phyloP scores from a whole-genome alignment of 305 asterid genomes.

The Ruellia speciosa region DNA sequence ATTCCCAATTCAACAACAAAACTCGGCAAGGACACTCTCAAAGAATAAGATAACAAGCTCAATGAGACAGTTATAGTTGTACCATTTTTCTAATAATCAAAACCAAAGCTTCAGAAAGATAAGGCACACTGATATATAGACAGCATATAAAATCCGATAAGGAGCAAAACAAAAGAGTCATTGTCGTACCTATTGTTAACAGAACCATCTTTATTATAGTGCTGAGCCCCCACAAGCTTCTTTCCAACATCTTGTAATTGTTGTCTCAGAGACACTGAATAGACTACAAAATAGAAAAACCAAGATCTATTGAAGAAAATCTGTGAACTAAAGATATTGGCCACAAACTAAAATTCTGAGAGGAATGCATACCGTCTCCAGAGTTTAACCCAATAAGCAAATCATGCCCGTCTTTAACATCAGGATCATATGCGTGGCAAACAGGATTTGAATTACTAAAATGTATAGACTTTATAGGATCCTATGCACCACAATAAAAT shows the following conservation, averaged over 20 bases:
- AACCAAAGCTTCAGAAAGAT: constrained; percentile 12
- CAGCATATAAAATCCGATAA: not conserved
- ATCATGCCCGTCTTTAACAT: constrained; percentile 95
- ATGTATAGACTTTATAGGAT: constrained; percentile 89
- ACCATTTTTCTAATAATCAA: not conserved
- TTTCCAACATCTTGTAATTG: constrained; percentile 96
- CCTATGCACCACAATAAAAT: constrained; percentile 50
- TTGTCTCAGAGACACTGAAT: constrained; percentile 84
- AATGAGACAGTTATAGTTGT: not conserved
- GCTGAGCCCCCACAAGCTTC: constrained; percentile 98
- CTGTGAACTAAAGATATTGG: constrained; percentile 8
- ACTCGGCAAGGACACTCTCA: not conserved
- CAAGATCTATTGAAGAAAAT: constrained; percentile 17
- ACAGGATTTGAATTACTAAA: constrained; percentile 89
- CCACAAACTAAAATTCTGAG: constrained; percentile 15
- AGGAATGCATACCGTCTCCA: constrained; percentile 69
- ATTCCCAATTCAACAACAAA: not conserved
- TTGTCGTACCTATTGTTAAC: constrained; percentile 70
- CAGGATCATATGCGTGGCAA: constrained; percentile 97
- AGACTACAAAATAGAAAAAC: constrained; percentile 50
- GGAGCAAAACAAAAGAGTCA: constrained; percentile 1
- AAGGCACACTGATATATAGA: not conserved
- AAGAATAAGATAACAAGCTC: constrained; percentile 1
- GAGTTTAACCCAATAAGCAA: constrained; percentile 85
- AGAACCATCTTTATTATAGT: constrained; percentile 93